Conservation (phyloP, 257 asterid genomes). For the Solanum phureja region DNA sequence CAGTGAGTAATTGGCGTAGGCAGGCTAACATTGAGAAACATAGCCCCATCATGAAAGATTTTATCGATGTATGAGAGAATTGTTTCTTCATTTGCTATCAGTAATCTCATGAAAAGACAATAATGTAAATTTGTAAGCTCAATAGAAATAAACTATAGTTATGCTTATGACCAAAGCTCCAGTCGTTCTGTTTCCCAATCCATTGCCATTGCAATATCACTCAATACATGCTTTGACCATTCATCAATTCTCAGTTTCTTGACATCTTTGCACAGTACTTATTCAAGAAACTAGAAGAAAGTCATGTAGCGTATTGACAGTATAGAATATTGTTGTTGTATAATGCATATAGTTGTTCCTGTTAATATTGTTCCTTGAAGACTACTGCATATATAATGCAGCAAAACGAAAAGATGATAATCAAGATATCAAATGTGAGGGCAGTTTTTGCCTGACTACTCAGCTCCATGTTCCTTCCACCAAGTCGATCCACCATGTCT, state of each 20-base stretch:
- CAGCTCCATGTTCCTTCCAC: constrained; percentile 82
- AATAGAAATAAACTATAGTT: background rate
- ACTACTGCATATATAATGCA: constrained; percentile 48
- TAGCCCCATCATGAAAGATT: constrained; percentile 65
- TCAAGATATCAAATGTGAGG: constrained; percentile 65
- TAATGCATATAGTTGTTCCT: background rate
- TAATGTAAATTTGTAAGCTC: background rate
- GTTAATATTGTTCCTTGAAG: constrained; percentile 58
- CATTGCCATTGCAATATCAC: background rate
- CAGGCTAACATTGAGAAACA: constrained; percentile 42
- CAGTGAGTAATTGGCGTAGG: constrained; percentile 70
- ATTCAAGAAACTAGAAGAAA: background rate
- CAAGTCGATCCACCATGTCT: constrained; percentile 80
- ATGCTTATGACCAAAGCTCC: background rate
- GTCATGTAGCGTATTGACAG: background rate
- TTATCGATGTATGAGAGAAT: constrained; percentile 25
- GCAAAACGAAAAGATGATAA: constrained; percentile 54
- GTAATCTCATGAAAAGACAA: background rate
- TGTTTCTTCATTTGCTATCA: background rate
- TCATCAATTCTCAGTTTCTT: too few species aligned
- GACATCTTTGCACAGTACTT: too few species aligned
- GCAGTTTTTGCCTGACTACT: constrained; percentile 78
- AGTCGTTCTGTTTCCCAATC: background rate
- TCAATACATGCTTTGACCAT: too few species aligned
- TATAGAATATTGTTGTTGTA: background rate